phyloP scores from a whole-genome alignment of 345 rosid species.

The Hibiscus mutabilis region DNA sequence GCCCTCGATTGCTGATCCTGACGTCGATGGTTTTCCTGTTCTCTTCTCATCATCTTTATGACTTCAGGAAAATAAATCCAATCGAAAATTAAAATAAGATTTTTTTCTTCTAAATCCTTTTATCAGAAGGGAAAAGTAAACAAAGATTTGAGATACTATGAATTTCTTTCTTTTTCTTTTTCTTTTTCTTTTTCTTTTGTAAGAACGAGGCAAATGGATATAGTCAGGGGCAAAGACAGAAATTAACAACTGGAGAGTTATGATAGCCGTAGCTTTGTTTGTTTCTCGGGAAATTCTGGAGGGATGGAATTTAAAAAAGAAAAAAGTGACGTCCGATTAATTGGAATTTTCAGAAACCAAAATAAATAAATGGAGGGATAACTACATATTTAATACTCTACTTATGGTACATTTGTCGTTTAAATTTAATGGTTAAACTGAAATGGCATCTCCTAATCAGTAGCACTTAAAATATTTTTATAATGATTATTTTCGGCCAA shows the following conservation, averaged over 20 bases:
- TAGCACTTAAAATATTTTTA: too few relatives aligned
- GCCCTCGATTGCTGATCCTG: slow-evolving; percentile 53
- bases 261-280: slow-evolving; percentile 26
- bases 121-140: neutral
- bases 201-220: slow-evolving; percentile 33
- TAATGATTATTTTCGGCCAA: too few relatives aligned
- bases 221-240: slow-evolving; percentile 9
- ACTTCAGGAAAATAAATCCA: neutral
- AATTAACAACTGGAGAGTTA: slow-evolving; percentile 12
- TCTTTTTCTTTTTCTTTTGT: neutral
- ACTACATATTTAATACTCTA: too few relatives aligned
- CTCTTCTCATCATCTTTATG: slow-evolving; percentile 33
- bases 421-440: too few relatives aligned
- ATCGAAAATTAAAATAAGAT: neutral
- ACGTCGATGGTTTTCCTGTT: slow-evolving; percentile 24
- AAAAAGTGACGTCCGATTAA: slow-evolving; percentile 10
- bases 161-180: too few relatives aligned
- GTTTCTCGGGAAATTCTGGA: slow-evolving; percentile 24
- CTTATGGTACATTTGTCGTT: too few relatives aligned
- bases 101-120: neutral
- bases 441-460: too few relatives aligned
- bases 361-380: too few relatives aligned
- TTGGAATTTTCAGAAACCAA: neutral
- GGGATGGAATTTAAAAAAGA: neutral
- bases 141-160: neutral